Percentiles rank a stretch among this genome's conserved stretches.
Evolutionary conservation across 2,329 filamentous ascomycete species (phyloP).

Genomic region (Coleophoma eucalyptorum): DNA sequence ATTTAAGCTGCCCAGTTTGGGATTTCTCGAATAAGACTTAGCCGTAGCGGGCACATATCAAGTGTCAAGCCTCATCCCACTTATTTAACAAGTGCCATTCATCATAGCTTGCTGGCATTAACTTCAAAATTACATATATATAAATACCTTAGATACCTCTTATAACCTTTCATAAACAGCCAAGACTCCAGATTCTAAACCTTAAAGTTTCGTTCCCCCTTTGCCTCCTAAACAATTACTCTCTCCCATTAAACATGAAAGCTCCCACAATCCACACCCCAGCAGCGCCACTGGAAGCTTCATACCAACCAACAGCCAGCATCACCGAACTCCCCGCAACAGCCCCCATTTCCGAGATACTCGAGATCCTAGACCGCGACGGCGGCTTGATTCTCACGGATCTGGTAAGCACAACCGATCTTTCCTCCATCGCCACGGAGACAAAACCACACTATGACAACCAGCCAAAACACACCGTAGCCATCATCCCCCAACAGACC

Average conservation of each 20-base stretch:
- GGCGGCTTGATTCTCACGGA: conserved; percentile 29
- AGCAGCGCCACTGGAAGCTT: conserved; percentile 4
- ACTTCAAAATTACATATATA: not conserved
- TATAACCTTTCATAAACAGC: not conserved
- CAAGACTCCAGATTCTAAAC: not conserved
- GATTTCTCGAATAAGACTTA: not conserved
- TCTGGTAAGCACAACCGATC: conserved; percentile 20
- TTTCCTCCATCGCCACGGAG: conserved; percentile 19
- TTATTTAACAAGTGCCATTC: not conserved
- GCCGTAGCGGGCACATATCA: not conserved
- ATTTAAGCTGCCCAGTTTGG: not conserved
- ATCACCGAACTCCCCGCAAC: conserved; percentile 21
- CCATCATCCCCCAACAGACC: conserved; percentile 20
- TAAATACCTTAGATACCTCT: not conserved
- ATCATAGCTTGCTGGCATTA: not conserved
- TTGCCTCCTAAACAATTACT: too few species aligned
- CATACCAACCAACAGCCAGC: conserved; percentile 6
- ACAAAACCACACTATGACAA: conserved; percentile 4
- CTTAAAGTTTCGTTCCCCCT: not conserved
- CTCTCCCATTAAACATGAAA: not conserved
- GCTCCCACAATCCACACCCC: not conserved
- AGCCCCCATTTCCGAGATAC: conserved; percentile 24
- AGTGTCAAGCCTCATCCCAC: not conserved
- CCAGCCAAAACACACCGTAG: not conserved
- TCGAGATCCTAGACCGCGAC: conserved; percentile 27